Base-by-base conservation (phyloP, 1,139 yeast genomes). In the Sugiyamaella xylanicola region DNA sequence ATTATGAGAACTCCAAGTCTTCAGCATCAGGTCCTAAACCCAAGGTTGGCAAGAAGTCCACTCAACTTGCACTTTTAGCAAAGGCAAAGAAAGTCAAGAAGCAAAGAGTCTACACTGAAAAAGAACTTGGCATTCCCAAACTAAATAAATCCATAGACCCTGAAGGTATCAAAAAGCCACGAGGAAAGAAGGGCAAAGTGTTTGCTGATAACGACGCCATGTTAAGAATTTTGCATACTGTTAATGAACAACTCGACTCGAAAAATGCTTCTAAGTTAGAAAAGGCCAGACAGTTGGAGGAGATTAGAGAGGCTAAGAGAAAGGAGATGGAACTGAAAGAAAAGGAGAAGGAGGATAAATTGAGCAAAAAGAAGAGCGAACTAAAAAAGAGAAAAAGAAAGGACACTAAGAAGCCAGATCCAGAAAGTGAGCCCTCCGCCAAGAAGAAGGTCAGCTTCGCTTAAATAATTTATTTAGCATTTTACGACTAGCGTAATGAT, bases 101-200 rank as follows among this genome's bases (percentile, higher is more conserved):
- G 66, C 81, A 81, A 63, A 74, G 77, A 48, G 83, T 78, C 52
- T 90, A 86, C 69, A 77, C 83, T 25, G 97, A 91, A 65, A 85
- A 84, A 58, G 95, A 90, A 65, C 77, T 92, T 46, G 82, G 85
- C 43, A 75, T 91, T 48, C 97, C 97, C 37, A 77, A 79, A 25
- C 78, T 92, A 65, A 93, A 93, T 70, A 85, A 81, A 64, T 90
- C 97, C 8, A 79, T 92, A 43, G 81, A 83, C 49, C 97, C 98
- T 0, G 97, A 96, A 47, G 90, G 88, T 8, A 84, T 87, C 64
- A 78, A 77, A 49, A 81, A 81, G 64, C 80, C 78, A 61, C 79
- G 79, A 59, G 97, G 97, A 53, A 93, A 92, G 73, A 93, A 92
- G 74, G 98, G 98, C 53, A 93, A 93, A 76, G 86, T 86, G 66